phyloP scores from a whole-genome alignment of 768 basidiomycete genomes.

The Tubosaeta brunneosetosa region DNA sequence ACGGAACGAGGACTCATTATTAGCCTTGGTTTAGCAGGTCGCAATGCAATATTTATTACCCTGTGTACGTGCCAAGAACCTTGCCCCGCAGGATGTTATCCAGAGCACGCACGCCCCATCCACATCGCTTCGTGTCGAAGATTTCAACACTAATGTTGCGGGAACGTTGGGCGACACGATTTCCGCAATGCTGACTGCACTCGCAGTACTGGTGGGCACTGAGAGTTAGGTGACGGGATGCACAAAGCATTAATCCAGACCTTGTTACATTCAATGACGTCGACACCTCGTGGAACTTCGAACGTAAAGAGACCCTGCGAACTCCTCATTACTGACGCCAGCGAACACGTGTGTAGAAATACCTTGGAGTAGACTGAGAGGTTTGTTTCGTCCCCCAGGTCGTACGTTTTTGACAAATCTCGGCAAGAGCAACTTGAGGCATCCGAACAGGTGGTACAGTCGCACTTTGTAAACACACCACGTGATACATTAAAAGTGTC shows the following conservation, averaged over 20 bases:
- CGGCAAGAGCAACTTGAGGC: conserved; percentile 46
- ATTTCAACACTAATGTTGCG: conserved; percentile 55
- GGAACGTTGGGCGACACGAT: conserved; percentile 59
- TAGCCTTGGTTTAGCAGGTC: neutral
- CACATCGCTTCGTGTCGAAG: conserved; percentile 56
- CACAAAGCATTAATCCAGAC: conserved; percentile 28
- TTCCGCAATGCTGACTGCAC: conserved; percentile 45
- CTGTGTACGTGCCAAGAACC: conserved; percentile 65
- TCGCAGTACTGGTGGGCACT: conserved; percentile 36
- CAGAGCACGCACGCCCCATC: conserved; percentile 62
- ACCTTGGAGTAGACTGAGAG: conserved; percentile 43
- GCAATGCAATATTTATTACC: conserved; percentile 37
- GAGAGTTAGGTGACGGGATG: neutral
- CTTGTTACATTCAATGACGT: conserved; percentile 65
- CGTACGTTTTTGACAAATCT: conserved; percentile 35
- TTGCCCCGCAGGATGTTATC: conserved; percentile 44
- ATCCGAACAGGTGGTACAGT: conserved; percentile 36
- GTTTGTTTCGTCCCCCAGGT: conserved; percentile 16
- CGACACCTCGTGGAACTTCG: conserved; percentile 36
- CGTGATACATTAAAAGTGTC: conserved; percentile 22
- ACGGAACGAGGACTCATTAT: conserved; percentile 1
- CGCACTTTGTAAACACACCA: conserved; percentile 41
- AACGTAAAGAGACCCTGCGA: conserved; percentile 49
- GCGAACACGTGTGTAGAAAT: conserved; percentile 4
- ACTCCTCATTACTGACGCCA: neutral